Evolutionary conservation across 441 rosid species (phyloP), one percentile per base, ranked within the genome.

Genomic region (Erodium moschatum): DNA sequence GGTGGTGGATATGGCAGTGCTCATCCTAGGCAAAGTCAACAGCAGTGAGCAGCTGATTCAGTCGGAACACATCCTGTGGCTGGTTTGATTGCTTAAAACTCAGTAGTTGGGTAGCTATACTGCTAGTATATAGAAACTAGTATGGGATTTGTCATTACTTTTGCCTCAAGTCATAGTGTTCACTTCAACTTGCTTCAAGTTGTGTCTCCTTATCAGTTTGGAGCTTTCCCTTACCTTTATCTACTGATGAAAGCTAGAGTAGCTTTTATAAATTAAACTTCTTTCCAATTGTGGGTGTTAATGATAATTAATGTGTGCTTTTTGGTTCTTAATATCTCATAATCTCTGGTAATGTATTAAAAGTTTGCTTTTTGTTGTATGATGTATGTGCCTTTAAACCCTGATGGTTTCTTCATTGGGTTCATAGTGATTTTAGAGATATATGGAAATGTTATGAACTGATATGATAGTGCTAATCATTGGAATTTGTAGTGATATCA

Each of bases 21-120:
- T 21, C 76, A 69, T 67, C 68, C 78, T 44, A 69, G 74, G 67
- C 81, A 75, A 67, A 69, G 66, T 1, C 76, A 74, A 66, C 81
- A 74, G 71, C 68, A 72, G 68, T 78, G 75, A 78, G 67, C 69
- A 27, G 42, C 27, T 63, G 40, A 15, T 63, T 29, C 18, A 27
- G n/a, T 15, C 64, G 66, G 69, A 74, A 70, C 71, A 56, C 31
- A 74, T 70, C 72, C 66, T 62, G 72, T 72, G 73, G 76, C 74
- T 73, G 75, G 73, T 74, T 76, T 80, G 75, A 70, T 67, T 76
- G 84, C 80, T 73, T 74, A 74, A 78, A 76, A 73, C 69, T 77
- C 68, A 65, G 75, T 61, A 71, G 75, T 81, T 71, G 69, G 40
- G 64, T 74, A 44, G 69, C 70, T 64, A 68, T 68, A 73, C 81